These are phyloP conservation scores for Kurtzmaniella cleridarum DNA, from an alignment of 805 yeast genomes.

Conservation along the genomic window DNA sequence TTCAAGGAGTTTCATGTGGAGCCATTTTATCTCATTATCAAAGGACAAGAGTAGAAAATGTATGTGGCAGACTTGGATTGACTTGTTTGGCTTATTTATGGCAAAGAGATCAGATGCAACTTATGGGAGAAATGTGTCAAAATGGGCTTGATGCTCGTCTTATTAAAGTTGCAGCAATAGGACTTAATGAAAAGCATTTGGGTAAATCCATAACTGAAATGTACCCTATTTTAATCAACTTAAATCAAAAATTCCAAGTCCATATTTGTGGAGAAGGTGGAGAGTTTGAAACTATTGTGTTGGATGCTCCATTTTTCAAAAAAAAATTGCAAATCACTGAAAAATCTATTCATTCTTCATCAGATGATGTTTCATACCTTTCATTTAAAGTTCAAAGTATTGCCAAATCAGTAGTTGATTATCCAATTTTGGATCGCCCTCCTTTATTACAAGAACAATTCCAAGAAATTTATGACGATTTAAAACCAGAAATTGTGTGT, in stretches of 20 bases:
- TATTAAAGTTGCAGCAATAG: constrained; percentile 91
- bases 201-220: constrained; percentile 63
- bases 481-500: background rate
- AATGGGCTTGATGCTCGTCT: constrained; percentile 72
- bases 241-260: constrained; percentile 68
- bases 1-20: constrained; percentile 89
- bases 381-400: constrained; percentile 46
- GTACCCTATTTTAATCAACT: constrained; percentile 48
- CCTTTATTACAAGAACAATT: constrained; percentile 38
- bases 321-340: constrained; percentile 42
- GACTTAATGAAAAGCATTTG: constrained; percentile 60
- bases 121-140: constrained; percentile 76
- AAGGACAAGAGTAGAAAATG: constrained; percentile 87
- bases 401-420: constrained; percentile 25
- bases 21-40: constrained; percentile 96
- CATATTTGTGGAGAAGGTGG: constrained; percentile 99
- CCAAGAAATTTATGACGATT: constrained; percentile 23
- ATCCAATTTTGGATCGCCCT: constrained; percentile 21
- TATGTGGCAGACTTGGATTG: constrained; percentile 68
- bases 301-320: constrained; percentile 83
- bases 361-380: constrained; percentile 69
- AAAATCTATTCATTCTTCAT: constrained; percentile 36
- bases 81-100: constrained; percentile 74
- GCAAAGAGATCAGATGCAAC: constrained; percentile 78
- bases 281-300: constrained; percentile 88